Percentiles rank a stretch among this genome's conserved stretches.
Evolutionary conservation across 495 filamentous ascomycete species (phyloP).

Genomic region (Penicillium crystallinum): DNA sequence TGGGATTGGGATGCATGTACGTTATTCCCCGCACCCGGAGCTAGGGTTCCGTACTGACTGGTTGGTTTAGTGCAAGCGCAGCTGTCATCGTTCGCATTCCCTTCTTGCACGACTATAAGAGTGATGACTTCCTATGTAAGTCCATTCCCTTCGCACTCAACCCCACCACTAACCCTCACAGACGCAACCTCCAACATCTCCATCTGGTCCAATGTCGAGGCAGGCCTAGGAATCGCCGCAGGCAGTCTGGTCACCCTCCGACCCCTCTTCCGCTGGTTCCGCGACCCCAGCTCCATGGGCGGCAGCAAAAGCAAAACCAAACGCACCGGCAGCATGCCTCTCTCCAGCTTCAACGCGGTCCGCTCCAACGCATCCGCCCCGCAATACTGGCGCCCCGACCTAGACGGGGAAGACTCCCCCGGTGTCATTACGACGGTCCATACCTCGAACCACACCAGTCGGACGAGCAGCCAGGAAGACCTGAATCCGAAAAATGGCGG

Average conservation of each 20-base stretch:
- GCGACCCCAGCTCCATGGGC: conserved; percentile 27
- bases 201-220: conserved; percentile 46
- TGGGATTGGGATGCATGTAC: conserved; percentile 41
- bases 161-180: conserved; percentile 1
- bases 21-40: conserved; percentile 3
- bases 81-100: conserved; percentile 39
- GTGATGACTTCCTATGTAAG: conserved; percentile 30
- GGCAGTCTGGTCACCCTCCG: conserved; percentile 45
- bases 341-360: conserved; percentile 28
- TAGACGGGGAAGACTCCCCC: conserved; percentile 24
- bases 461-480: conserved; percentile 35
- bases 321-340: conserved; percentile 27
- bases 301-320: conserved; percentile 21
- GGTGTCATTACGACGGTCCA: conserved; percentile 31
- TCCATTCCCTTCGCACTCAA: not conserved
- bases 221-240: conserved; percentile 42
- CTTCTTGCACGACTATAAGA: conserved; percentile 27
- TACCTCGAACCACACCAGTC: conserved; percentile 23
- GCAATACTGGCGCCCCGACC: conserved; percentile 32
- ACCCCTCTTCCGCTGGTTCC: conserved; percentile 44
- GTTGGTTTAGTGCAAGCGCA: conserved; percentile 26
- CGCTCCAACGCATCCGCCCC: conserved; percentile 19
- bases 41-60: not conserved
- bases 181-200: conserved; percentile 40
- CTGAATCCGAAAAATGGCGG: conserved; percentile 28